Base-by-base conservation (phyloP, 2,329 filamentous ascomycete genomes). In the Sordariomycetes sp. region DNA sequence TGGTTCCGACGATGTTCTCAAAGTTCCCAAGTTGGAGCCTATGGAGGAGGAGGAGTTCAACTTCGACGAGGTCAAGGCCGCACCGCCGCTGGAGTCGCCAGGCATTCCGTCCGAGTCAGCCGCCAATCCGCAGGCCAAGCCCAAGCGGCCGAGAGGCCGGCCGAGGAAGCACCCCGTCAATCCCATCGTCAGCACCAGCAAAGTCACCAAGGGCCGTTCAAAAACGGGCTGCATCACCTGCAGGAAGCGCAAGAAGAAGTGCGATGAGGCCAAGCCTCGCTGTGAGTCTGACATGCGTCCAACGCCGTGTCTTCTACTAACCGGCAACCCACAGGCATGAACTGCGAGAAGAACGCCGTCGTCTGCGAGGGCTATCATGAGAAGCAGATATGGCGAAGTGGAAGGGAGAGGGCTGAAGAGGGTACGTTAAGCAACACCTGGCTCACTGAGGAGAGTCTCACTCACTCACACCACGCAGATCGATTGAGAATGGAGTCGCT, bases 331-430 rank as follows among this genome's bases (percentile, higher is more conserved):
- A 37, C 37, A 86, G 82, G 84, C 47, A 70, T 86, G 57, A 93
- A 93, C 48, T 94, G 87, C 51, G 82, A 92, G 59, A 94, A 94
- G 68, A 94, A 94, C 54, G 86, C 86, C 8, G 85, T 94, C 10
- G 76, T 88, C 10, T 94, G 87, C 52, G 86, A 94, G 58, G 87
- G 87, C 10, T 94, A 94, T 51, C 84, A 85, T 33, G 82, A 86
- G 41, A 86, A 86, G 53, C 82, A 85, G 38, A 73, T 86, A 34
- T 94, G 87, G 87, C 86, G 80, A 55, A 88, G 85, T 50, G 86
- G 86, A 19, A 86, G 76, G 52, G 82, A 90, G 55, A 81, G 70
- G 50, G 70, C 75, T 21, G 79, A 82, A 62, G 78, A 86, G 61
- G 73, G 74, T 75, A 63, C 44, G 60, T 46, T 21, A 15, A 17